These are phyloP conservation scores for Trypethelium eluteriae DNA, from an alignment of 495 filamentous ascomycete species.

Conservation along the genomic window DNA sequence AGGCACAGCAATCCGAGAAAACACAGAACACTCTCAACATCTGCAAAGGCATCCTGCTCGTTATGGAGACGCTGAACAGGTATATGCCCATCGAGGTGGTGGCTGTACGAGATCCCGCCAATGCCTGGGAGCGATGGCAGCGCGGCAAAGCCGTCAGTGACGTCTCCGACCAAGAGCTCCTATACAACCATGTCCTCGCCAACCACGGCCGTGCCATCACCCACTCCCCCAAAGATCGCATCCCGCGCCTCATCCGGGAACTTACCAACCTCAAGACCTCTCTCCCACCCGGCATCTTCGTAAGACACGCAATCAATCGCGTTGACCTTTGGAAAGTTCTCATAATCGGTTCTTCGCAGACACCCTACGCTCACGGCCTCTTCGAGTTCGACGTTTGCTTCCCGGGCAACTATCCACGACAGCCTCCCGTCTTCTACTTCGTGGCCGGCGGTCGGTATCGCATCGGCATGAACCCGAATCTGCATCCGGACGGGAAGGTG, in stretches of 20 bases:
- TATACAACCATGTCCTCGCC: conserved; percentile 24
- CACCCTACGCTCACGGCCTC: conserved; percentile 55
- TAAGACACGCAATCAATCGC: conserved; percentile 47
- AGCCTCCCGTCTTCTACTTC: conserved; percentile 46
- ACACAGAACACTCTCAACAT: conserved; percentile 15
- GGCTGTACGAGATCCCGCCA: conserved; percentile 1
- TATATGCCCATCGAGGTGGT: conserved; percentile 7
- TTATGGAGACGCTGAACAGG: not conserved
- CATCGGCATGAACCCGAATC: conserved; percentile 51
- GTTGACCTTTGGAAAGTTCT: conserved; percentile 52
- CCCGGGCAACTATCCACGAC: conserved; percentile 40
- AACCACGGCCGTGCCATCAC: conserved; percentile 19
- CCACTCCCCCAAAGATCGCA: conserved; percentile 31
- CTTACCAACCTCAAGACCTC: conserved; percentile 43
- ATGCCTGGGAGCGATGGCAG: conserved; percentile 32
- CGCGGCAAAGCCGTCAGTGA: conserved; percentile 35
- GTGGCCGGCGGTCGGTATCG: conserved; percentile 42
- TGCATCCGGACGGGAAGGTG: conserved; percentile 50
- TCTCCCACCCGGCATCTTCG: conserved; percentile 53
- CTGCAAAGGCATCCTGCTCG: conserved; percentile 11
- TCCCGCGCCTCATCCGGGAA: conserved; percentile 48
- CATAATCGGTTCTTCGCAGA: conserved; percentile 48
- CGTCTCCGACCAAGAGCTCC: conserved; percentile 35
- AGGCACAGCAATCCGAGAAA: conserved; percentile 10
- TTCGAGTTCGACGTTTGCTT: conserved; percentile 56